These are phyloP conservation scores for Solanum dulcamara DNA, from an alignment of 257 asterid genomes.

Conservation along the genomic window DNA sequence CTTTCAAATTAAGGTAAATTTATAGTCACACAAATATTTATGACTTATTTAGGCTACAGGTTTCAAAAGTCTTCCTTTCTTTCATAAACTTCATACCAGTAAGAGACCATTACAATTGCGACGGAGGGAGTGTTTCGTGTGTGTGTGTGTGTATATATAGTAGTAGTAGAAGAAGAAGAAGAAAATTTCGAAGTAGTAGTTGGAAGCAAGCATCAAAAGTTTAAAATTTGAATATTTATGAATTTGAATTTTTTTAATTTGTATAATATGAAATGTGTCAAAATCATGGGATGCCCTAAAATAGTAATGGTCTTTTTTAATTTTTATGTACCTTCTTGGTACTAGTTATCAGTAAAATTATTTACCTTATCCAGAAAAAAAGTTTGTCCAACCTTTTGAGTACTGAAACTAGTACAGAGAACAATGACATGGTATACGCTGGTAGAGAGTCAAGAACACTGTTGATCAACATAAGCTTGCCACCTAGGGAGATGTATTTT, in stretches of 20 bases:
- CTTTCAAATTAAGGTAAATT: background rate
- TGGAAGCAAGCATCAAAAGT: background rate
- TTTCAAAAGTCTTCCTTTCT: background rate
- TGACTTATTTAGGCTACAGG: background rate
- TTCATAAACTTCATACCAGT: background rate
- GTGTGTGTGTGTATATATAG: background rate
- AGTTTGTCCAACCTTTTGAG: background rate
- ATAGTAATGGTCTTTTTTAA: background rate
- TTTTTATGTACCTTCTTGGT: background rate
- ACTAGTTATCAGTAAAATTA: background rate
- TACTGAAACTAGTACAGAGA: background rate
- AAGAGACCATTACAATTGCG: background rate
- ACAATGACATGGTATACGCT: background rate
- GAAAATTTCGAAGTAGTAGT: background rate
- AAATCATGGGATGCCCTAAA: background rate
- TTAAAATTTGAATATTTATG: background rate
- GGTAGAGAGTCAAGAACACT: background rate
- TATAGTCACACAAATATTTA: background rate
- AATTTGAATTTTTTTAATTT: background rate
- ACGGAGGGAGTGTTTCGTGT: background rate
- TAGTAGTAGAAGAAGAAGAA: background rate
- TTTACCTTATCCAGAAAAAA: background rate
- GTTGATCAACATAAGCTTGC: background rate
- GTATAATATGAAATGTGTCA: background rate
- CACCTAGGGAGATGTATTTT: background rate